These are phyloP conservation scores for Mortierella sp. DNA, from an alignment of 371 early-diverging fungal genomes.

Conservation along the genomic window DNA sequence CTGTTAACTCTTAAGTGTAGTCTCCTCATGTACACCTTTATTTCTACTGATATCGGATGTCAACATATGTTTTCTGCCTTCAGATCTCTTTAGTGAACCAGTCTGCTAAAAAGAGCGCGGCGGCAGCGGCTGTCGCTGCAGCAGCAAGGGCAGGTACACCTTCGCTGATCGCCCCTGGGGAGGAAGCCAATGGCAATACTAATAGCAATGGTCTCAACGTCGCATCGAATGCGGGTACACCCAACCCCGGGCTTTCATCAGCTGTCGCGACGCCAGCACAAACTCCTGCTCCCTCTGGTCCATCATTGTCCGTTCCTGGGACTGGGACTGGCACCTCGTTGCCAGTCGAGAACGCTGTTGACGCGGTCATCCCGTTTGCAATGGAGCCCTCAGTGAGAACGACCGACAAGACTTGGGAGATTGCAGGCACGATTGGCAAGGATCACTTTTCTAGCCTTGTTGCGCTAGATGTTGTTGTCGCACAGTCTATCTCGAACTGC, in stretches of 20 bases:
- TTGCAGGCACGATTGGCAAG: constrained; percentile 48
- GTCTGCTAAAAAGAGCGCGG: constrained; percentile 32
- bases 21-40: no score
- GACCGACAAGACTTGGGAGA: constrained; percentile 41
- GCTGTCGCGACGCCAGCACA: constrained; percentile 34
- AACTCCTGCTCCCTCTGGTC: constrained; percentile 29
- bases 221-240: constrained; percentile 24
- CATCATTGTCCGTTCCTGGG: constrained; percentile 7
- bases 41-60: no score
- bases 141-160: constrained; percentile 45
- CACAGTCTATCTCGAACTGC: constrained; percentile 77
- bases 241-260: constrained; percentile 5
- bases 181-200: constrained; percentile 19
- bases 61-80: no score
- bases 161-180: constrained; percentile 17
- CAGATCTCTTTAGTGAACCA: constrained; percentile 40
- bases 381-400: constrained; percentile 52
- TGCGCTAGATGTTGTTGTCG: constrained; percentile 83
- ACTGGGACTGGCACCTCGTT: constrained; percentile 8
- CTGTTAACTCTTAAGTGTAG: no score
- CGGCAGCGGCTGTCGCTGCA: constrained; percentile 35
- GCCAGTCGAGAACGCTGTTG: constrained; percentile 6
- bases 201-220: constrained; percentile 3
- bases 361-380: constrained; percentile 26
- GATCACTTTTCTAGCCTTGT: constrained; percentile 48